Evolutionary conservation across 2,329 filamentous ascomycete species (phyloP).

Genomic region (Pochonia chlamydosporia): DNA sequence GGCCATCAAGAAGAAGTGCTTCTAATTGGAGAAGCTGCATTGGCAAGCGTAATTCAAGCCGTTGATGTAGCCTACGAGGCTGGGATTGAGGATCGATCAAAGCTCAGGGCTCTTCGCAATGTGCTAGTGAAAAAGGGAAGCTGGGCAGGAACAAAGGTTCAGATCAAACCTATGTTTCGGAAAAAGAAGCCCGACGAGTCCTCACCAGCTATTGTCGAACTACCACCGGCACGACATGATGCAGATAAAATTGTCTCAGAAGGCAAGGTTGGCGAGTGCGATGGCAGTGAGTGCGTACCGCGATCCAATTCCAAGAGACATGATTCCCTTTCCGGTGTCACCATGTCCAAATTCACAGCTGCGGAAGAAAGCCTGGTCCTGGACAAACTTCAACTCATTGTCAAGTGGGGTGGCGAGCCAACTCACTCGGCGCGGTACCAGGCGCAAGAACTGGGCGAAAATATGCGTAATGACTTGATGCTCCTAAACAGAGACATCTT

Average conservation of each 20-base stretch:
- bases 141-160: constrained; percentile 95
- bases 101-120: constrained; percentile 79
- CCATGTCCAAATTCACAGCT: constrained; percentile 88
- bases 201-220: constrained; percentile 30
- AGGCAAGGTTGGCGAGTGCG: constrained; percentile 15
- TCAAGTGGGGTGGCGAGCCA: constrained; percentile 98
- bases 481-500: constrained; percentile 89
- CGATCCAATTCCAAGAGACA: constrained; percentile 52
- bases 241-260: constrained; percentile 14
- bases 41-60: constrained; percentile 83
- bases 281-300: constrained; percentile 5
- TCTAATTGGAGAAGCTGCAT: constrained; percentile 82
- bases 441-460: constrained; percentile 87
- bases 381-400: constrained; percentile 94
- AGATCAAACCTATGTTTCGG: constrained; percentile 98
- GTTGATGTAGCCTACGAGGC: constrained; percentile 75
- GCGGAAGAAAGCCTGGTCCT: constrained; percentile 88
- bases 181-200: constrained; percentile 70
- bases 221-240: constrained; percentile 22
- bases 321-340: constrained; percentile 83
- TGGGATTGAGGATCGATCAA: constrained; percentile 76
- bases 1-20: constrained; percentile 96
- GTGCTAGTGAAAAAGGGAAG: constrained; percentile 87
- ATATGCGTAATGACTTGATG: constrained; percentile 91
- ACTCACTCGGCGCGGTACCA: constrained; percentile 97